These are phyloP conservation scores for Apostasia ramifera DNA, from an alignment of 106 monocot genomes.

Conservation along the genomic window DNA sequence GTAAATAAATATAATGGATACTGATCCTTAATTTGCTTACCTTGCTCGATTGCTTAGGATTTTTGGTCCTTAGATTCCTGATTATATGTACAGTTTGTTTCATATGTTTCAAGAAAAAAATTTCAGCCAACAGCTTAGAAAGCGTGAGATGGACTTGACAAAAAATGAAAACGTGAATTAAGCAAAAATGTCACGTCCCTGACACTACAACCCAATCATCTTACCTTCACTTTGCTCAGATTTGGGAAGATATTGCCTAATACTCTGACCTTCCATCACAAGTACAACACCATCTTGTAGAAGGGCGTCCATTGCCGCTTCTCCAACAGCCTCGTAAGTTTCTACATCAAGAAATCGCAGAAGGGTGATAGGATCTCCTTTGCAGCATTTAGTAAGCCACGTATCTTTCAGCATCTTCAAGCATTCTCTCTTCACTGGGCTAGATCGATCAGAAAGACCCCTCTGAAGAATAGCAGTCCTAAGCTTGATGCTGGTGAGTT, in stretches of 20 bases:
- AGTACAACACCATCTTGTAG: constrained; percentile 49
- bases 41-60: no score
- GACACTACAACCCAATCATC: not conserved
- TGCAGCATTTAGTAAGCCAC: constrained; percentile 75
- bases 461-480: constrained; percentile 80
- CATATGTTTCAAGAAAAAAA: no score
- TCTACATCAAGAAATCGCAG: constrained; percentile 87
- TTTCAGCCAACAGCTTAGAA: no score
- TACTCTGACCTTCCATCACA: constrained; percentile 43
- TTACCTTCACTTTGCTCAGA: constrained; percentile 42
- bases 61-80: no score
- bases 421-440: constrained; percentile 62
- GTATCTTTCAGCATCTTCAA: constrained; percentile 87
- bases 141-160: no score
- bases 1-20: no score
- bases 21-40: no score
- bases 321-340: constrained; percentile 90
- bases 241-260: constrained; percentile 46
- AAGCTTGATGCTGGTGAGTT: constrained; percentile 67
- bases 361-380: constrained; percentile 56
- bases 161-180: not conserved
- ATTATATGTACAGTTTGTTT: no score
- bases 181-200: not conserved
- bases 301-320: constrained; percentile 65
- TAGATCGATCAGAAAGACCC: constrained; percentile 75